These are phyloP conservation scores for Bretschneidera sinensis DNA, from an alignment of 345 rosid species.

Conservation along the genomic window DNA sequence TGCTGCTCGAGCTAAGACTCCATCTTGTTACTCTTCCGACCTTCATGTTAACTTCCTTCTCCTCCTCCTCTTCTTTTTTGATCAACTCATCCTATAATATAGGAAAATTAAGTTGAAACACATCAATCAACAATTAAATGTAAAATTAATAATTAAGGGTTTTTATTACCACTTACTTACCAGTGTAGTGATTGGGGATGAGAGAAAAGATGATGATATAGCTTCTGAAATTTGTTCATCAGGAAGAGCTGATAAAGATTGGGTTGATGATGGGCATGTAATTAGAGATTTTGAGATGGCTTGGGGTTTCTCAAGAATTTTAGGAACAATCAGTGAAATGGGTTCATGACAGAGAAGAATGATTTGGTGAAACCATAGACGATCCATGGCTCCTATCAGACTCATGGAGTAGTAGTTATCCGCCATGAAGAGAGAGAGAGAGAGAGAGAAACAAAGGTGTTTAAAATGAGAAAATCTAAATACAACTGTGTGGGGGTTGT, in stretches of 20 bases:
- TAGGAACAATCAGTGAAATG: slow-evolving; percentile 7
- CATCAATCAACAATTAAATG: background rate
- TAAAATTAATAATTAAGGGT: background rate
- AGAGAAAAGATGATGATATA: background rate
- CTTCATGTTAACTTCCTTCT: slow-evolving; percentile 4
- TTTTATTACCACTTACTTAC: too few relatives aligned
- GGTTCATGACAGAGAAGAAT: slow-evolving; percentile 36
- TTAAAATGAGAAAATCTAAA: background rate
- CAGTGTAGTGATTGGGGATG: background rate
- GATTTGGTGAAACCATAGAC: slow-evolving; percentile 58
- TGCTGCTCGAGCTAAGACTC: slow-evolving; percentile 14
- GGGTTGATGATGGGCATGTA: slow-evolving; percentile 8
- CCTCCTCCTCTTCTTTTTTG: slow-evolving; percentile 4
- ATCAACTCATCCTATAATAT: slow-evolving; percentile 18
- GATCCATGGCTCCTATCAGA: slow-evolving; percentile 45
- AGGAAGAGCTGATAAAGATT: slow-evolving; percentile 16
- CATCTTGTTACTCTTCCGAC: slow-evolving; percentile 31
- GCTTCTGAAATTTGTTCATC: slow-evolving; percentile 8
- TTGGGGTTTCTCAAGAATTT: slow-evolving; percentile 16
- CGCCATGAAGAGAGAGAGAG: too few relatives aligned
- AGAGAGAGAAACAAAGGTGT: too few relatives aligned
- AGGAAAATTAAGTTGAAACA: too few relatives aligned
- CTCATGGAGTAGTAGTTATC: slow-evolving; percentile 24
- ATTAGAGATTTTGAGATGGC: slow-evolving; percentile 11
- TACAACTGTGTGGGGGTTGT: background rate